Evolutionary conservation across 2,329 filamentous ascomycete genomes (phyloP).

Genomic region (Microcyclosporella mali): DNA sequence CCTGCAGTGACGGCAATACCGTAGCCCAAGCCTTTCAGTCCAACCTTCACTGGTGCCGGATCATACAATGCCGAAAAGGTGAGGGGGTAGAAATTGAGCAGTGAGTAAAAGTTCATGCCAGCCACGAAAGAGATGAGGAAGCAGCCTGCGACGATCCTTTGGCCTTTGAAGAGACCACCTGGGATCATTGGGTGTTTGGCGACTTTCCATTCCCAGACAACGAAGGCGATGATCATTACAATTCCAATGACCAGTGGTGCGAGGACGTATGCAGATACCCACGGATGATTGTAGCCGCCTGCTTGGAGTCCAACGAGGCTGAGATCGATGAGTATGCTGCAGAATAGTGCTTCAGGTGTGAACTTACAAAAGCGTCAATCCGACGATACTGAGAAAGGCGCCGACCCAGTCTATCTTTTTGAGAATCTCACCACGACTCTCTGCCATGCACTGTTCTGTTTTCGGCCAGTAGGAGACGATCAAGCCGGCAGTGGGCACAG

Average conservation of each 20-base stretch:
- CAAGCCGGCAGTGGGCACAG: slow-evolving; percentile 45
- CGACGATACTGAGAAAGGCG: slow-evolving; percentile 43
- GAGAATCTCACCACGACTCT: slow-evolving; percentile 30
- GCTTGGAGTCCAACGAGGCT: slow-evolving; percentile 34
- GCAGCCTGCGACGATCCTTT: slow-evolving; percentile 26
- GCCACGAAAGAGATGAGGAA: slow-evolving; percentile 30
- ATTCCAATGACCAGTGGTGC: slow-evolving; percentile 20
- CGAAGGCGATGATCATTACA: slow-evolving; percentile 18
- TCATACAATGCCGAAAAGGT: slow-evolving; percentile 11
- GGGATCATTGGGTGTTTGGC: slow-evolving; percentile 25
- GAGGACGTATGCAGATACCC: slow-evolving; percentile 20
- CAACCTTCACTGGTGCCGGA: slow-evolving; percentile 10
- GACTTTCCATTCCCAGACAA: slow-evolving; percentile 23
- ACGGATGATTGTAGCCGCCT: slow-evolving; percentile 12
- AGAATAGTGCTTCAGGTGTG: background rate
- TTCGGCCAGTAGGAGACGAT: slow-evolving; percentile 20
- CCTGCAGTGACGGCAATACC: slow-evolving; percentile 56
- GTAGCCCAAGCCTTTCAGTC: slow-evolving; percentile 32
- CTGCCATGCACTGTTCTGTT: background rate
- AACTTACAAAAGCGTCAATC: slow-evolving; percentile 40
- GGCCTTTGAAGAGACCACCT: slow-evolving; percentile 15
- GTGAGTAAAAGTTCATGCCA: slow-evolving; percentile 30
- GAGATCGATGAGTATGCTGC: too few species aligned
- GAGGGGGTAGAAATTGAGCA: slow-evolving; percentile 50
- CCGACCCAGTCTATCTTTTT: slow-evolving; percentile 46